Base-by-base conservation (phyloP, 148 eudicot genomes). In the Beta vulgaris region DNA sequence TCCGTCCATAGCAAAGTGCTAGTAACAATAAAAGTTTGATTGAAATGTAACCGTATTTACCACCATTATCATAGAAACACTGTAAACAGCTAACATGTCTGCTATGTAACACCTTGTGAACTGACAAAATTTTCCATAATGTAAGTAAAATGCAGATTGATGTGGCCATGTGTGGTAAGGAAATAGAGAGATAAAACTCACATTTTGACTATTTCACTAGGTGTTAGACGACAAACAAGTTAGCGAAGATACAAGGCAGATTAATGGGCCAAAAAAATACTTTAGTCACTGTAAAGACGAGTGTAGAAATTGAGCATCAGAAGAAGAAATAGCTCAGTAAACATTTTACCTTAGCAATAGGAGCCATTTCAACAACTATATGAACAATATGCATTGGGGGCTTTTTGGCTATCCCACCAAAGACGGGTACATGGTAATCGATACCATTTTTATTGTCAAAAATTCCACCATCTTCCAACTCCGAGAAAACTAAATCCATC, bases 401-500 rank as follows among this genome's bases (percentile, higher is more conserved):
- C 90, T 96, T 98, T 79, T 86, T 93, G 53, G 83, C 76, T 73
- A 96, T 86, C 76, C 93, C 99, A 65, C 97, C 93, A 79, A 82
- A 85, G 28, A 96, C 99, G 34, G 99, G 99, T 77, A 96, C 77
- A 79, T 96, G 99, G 81, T 96, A 96, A 76, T 96, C 99, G 91
- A 87, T 91, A 40, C 94, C 89, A 76, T 84, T 61, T 82, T 86
- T 92, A 73, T 92, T 92, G 85, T 96, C 99, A 46, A 96, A 96
- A 76, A 85, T 69, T 58, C 98, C 99, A 79, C 97, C 99, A 82
- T 89, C 90, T 86, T 92, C 92, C 69, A 66, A 87, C 82, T 96
- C 99, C 29, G 92, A 90, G 85, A 95, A 92, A 21, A 96, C 99
- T 71, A 96, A 96, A 77, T 96, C 99, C 97, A 96, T 91, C 96